phyloP scores from a whole-genome alignment of 2,329 filamentous ascomycete genomes.

The Ophiostoma himal-ulmi region DNA sequence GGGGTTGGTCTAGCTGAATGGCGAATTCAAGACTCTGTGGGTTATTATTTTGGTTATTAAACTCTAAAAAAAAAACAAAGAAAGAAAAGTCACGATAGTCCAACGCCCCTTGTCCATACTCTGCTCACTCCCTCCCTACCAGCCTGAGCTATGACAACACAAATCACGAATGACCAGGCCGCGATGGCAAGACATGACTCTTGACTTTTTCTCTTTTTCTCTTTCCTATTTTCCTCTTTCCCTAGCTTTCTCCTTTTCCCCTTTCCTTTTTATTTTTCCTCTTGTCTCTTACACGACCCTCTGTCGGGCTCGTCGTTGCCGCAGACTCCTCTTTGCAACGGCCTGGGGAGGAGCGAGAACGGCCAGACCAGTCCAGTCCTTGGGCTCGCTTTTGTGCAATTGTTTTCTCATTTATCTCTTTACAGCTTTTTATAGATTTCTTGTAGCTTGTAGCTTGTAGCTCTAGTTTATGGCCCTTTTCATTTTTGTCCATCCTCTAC shows the following conservation, averaged over 20 bases:
- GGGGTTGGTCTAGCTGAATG: constrained; percentile 9
- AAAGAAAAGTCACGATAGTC: constrained; percentile 7
- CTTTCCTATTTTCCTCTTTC: background rate
- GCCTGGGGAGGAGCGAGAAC: constrained; percentile 7
- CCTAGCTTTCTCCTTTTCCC: background rate
- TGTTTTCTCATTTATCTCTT: background rate
- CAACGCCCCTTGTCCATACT: background rate
- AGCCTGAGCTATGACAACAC: constrained; percentile 7
- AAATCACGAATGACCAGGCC: background rate
- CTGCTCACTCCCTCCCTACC: background rate
- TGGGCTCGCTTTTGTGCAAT: background rate
- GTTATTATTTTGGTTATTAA: background rate
- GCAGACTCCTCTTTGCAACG: constrained; percentile 1
- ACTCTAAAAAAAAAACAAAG: background rate
- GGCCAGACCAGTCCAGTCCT: background rate
- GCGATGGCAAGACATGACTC: background rate
- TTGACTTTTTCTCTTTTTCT: background rate
- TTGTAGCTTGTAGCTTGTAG: background rate
- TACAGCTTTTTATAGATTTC: too few relatives aligned
- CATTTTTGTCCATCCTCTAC: background rate
- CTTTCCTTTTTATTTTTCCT: background rate
- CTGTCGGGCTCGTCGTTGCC: constrained; percentile 12
- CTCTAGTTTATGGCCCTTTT: background rate
- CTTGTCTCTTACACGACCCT: background rate
- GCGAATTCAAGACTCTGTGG: background rate